Conservation (phyloP, 2,329 filamentous ascomycete genomes). For the Aspergillus carbonarius region DNA sequence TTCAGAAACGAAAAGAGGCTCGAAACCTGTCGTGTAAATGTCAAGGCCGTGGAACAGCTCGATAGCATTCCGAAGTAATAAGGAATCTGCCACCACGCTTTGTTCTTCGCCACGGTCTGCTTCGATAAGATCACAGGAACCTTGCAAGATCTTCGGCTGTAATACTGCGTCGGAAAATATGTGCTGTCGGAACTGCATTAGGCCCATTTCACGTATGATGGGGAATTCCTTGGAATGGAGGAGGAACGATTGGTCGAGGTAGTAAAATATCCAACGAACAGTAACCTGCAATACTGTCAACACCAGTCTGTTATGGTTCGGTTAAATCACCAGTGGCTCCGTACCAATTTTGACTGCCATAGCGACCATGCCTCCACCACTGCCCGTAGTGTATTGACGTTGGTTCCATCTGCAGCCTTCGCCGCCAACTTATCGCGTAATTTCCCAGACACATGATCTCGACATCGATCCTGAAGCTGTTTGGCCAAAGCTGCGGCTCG, state of each 20-base stretch:
- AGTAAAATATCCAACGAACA: conserved; percentile 88
- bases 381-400: conserved; percentile 63
- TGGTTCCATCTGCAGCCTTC: conserved; percentile 53
- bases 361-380: conserved; percentile 66
- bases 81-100: conserved; percentile 57
- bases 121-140: conserved; percentile 74
- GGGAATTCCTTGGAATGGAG: conserved; percentile 67
- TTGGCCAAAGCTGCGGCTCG: conserved; percentile 67
- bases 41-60: conserved; percentile 82
- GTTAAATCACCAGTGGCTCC: conserved; percentile 25
- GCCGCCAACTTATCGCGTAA: conserved; percentile 62
- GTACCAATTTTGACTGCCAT: conserved; percentile 76
- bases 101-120: conserved; percentile 62
- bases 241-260: conserved; percentile 85
- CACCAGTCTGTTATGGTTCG: neutral
- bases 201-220: conserved; percentile 78
- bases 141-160: conserved; percentile 58
- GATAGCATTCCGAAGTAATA: conserved; percentile 71
- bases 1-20: conserved; percentile 67
- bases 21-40: conserved; percentile 77
- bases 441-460: conserved; percentile 57
- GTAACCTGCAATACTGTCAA: conserved; percentile 54
- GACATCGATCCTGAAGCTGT: conserved; percentile 65
- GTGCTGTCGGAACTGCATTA: conserved; percentile 68
- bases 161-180: conserved; percentile 57